phyloP scores from a whole-genome alignment of 208 protist genomes.

The Trichomonas tenax region DNA sequence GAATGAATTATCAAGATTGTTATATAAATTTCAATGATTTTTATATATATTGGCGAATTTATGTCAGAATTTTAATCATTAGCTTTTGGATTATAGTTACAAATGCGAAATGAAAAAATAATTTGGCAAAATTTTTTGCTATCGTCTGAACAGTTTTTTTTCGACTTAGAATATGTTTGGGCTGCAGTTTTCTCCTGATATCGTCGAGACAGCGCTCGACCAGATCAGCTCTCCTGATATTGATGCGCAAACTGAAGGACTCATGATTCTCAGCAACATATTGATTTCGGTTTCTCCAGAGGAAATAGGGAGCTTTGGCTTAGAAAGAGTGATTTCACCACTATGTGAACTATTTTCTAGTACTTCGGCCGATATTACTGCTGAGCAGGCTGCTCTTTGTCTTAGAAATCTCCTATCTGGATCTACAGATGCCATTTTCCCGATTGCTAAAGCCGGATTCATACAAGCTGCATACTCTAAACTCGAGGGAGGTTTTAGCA shows the following conservation, averaged over 20 bases:
- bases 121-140: neutral
- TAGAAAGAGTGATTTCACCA: neutral
- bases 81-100: too few relatives aligned
- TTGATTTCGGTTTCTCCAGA: neutral
- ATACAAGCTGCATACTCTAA: neutral
- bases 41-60: too few relatives aligned
- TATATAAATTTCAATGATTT: too few relatives aligned
- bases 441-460: neutral
- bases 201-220: neutral
- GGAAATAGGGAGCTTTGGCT: neutral
- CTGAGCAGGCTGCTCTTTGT: neutral
- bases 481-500: neutral
- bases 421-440: neutral
- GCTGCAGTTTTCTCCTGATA: neutral
- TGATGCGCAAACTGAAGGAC: neutral
- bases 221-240: neutral
- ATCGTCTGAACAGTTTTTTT: neutral
- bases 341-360: neutral
- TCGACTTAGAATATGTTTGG: neutral
- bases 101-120: too few relatives aligned
- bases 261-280: neutral
- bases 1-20: too few relatives aligned
- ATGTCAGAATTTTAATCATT: too few relatives aligned
- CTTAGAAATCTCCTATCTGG: neutral
- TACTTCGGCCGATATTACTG: neutral